A percentile compares a stretch with the other conserved stretches of the same genome.
phyloP scores from a whole-genome alignment of 2,329 filamentous ascomycete genomes.

The Botrytis elliptica region DNA sequence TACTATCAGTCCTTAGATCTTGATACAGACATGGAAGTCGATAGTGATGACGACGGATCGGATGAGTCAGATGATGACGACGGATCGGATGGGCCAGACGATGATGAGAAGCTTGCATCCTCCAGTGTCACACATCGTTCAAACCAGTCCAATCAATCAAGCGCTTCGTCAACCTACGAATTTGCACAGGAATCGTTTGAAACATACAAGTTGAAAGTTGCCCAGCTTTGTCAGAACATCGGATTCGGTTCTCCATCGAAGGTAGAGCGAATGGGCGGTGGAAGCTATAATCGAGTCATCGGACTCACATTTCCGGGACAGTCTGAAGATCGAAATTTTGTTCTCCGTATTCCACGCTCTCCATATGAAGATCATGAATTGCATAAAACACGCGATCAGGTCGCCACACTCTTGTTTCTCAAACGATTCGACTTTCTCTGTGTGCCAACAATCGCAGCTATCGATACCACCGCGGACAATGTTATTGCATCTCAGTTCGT shows the following conservation, averaged over 20 bases:
- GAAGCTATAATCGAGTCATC: constrained; percentile 28
- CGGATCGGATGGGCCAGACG: too few species aligned
- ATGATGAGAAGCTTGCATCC: too few species aligned
- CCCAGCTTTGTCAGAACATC: constrained; percentile 26
- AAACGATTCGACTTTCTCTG: constrained; percentile 9
- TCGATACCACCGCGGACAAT: constrained; percentile 27
- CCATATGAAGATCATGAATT: neutral
- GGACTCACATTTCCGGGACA: constrained; percentile 10
- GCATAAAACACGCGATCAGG: constrained; percentile 24
- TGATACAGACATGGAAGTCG: neutral
- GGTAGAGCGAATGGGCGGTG: constrained; percentile 27
- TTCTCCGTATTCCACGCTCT: neutral
- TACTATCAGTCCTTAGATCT: too few species aligned
- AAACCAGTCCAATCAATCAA: neutral
- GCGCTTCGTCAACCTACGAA: neutral
- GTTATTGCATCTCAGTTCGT: constrained; percentile 24
- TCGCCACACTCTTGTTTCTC: constrained; percentile 20
- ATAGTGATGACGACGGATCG: neutral
- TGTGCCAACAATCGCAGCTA: constrained; percentile 21
- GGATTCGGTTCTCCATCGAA: constrained; percentile 22
- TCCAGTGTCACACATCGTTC: too few species aligned
- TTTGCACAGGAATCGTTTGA: neutral
- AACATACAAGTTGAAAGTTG: constrained; percentile 25
- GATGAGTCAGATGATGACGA: too few species aligned
- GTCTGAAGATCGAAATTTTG: neutral